Percentiles rank a stretch among this genome's conserved stretches.
phyloP scores from a whole-genome alignment of 1,139 yeast genomes.

The Scheffersomyces parashehatae region DNA sequence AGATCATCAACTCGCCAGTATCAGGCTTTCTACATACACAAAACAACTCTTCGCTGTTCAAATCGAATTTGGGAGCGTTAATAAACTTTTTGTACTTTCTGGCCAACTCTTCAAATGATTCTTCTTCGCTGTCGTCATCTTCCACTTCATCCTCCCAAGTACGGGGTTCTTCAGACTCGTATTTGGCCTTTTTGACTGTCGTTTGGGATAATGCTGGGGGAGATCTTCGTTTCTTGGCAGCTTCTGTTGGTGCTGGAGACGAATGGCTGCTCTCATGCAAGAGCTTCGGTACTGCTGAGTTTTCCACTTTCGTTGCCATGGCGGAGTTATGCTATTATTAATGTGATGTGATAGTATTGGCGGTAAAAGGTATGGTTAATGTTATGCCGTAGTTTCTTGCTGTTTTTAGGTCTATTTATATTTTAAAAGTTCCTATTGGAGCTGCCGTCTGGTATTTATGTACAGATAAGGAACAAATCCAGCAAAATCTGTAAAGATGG shows the following conservation, averaged over 20 bases:
- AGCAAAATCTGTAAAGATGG: too few relatives aligned
- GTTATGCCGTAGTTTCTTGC: too few relatives aligned
- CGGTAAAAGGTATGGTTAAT: too few relatives aligned
- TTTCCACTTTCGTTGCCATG: neutral
- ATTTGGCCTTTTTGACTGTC: neutral
- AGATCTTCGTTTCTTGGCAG: conserved; percentile 2
- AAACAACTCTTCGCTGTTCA: conserved; percentile 62
- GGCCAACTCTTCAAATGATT: conserved; percentile 41
- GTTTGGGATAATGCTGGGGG: conserved; percentile 2
- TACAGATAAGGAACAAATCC: too few relatives aligned
- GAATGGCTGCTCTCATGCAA: conserved; percentile 1
- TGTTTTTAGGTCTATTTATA: too few relatives aligned
- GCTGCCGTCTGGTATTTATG: too few relatives aligned
- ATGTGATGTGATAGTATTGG: too few relatives aligned
- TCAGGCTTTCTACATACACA: conserved; percentile 84
- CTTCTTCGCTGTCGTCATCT: conserved; percentile 13
- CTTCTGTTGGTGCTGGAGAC: conserved; percentile 1
- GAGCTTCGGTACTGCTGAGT: neutral
- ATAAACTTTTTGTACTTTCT: conserved; percentile 46
- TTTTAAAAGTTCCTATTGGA: too few relatives aligned
- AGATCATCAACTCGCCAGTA: conserved; percentile 81
- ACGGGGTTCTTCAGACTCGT: neutral
- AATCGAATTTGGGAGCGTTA: conserved; percentile 44
- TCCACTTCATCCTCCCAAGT: neutral
- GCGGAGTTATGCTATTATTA: neutral